phyloP scores from a whole-genome alignment of 306 rosid species.

The Acacia acuminata region DNA sequence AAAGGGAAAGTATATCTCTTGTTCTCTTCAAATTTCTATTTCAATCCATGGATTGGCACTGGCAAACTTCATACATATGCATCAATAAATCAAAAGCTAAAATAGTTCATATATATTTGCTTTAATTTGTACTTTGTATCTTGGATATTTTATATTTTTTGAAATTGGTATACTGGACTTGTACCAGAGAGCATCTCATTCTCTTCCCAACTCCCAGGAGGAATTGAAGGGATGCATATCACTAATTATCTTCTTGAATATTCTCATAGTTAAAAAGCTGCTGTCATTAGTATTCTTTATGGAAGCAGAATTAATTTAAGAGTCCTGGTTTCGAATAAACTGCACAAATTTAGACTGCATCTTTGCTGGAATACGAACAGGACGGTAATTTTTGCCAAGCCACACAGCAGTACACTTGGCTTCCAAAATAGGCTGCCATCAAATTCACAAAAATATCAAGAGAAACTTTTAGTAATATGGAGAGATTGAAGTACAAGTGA shows the following conservation, averaged over 20 bases:
- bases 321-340: constrained; percentile 47
- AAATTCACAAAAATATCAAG: constrained; percentile 30
- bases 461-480: constrained; percentile 7
- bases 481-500: background rate
- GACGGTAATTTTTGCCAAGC: constrained; percentile 77
- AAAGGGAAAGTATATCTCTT: too few relatives aligned
- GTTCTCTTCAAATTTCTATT: too few relatives aligned
- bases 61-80: background rate
- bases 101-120: too few relatives aligned
- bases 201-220: background rate
- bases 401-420: constrained; percentile 83
- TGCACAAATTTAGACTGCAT: constrained; percentile 59
- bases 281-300: background rate
- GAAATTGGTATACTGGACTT: background rate
- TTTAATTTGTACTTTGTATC: background rate
- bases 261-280: constrained; percentile 12
- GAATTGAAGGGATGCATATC: constrained; percentile 12
- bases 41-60: too few relatives aligned
- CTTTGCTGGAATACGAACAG: constrained; percentile 75
- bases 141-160: background rate
- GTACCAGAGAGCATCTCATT: background rate
- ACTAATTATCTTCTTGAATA: constrained; percentile 21
- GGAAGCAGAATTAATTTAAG: constrained; percentile 32
- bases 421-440: constrained; percentile 75
- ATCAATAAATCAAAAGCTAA: background rate